These are phyloP conservation scores for Cordia subcordata DNA, from an alignment of 257 asterid genomes.

Conservation along the genomic window DNA sequence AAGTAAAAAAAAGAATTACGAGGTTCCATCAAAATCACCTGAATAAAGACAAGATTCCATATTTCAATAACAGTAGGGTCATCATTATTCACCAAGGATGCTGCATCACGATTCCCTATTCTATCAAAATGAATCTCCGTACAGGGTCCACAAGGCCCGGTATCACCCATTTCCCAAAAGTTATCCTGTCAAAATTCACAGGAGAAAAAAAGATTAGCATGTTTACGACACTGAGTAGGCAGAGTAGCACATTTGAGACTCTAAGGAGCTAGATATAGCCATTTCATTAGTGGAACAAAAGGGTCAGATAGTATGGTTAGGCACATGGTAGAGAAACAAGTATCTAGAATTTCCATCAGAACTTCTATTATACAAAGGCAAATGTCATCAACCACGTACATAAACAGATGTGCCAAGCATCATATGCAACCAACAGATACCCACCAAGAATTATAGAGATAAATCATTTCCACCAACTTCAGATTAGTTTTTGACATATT, in stretches of 20 bases:
- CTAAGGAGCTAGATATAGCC: neutral
- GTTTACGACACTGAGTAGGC: neutral
- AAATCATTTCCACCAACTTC: too few relatives aligned
- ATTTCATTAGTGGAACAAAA: neutral
- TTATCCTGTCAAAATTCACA: constrained; percentile 55
- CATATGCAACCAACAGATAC: too few relatives aligned
- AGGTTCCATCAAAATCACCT: constrained; percentile 38
- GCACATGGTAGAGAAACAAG: neutral
- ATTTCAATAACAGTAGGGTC: constrained; percentile 98
- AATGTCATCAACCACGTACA: too few relatives aligned
- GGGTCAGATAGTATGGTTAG: neutral
- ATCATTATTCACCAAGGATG: constrained; percentile 76
- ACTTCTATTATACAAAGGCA: too few relatives aligned
- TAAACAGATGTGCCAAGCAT: too few relatives aligned
- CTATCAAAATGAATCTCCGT: constrained; percentile 95
- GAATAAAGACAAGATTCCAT: constrained; percentile 98
- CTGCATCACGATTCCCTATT: constrained; percentile 92
- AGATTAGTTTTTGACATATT: too few relatives aligned
- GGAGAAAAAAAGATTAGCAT: constrained; percentile 1
- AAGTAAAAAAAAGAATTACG: too few relatives aligned
- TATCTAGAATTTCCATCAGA: too few relatives aligned
- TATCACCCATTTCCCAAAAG: constrained; percentile 99
- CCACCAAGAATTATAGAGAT: too few relatives aligned
- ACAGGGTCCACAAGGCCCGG: constrained; percentile 99
- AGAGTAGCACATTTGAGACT: neutral